These are phyloP conservation scores for Amorphotheca resinae DNA, from an alignment of 495 filamentous ascomycete species.

Conservation along the genomic window DNA sequence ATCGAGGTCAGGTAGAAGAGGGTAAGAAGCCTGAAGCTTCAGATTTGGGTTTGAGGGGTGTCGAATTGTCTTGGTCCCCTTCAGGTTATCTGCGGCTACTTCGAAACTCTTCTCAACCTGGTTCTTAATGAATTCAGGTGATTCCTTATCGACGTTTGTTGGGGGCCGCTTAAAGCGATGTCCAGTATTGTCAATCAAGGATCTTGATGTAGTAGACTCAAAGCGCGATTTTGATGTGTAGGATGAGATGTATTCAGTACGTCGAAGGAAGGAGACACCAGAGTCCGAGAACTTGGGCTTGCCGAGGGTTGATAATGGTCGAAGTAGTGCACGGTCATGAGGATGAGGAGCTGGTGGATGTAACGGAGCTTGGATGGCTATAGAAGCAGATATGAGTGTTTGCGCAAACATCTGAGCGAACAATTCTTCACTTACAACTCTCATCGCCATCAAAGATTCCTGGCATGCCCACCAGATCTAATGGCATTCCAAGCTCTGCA, in stretches of 20 bases:
- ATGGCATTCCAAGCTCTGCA: conserved; percentile 93
- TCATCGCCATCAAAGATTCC: conserved; percentile 92
- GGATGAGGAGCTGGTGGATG: conserved; percentile 61
- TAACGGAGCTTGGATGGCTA: conserved; percentile 71
- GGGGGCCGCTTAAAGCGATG: conserved; percentile 1
- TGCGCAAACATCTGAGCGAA: background rate
- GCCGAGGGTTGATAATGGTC: conserved; percentile 65
- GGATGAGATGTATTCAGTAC: conserved; percentile 85
- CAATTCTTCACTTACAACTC: conserved; percentile 54
- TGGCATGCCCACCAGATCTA: conserved; percentile 89
- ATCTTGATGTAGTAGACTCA: conserved; percentile 18
- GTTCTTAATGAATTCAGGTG: conserved; percentile 66
- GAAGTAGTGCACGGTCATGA: conserved; percentile 66
- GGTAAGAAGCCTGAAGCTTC: conserved; percentile 65
- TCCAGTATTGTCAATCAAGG: conserved; percentile 15
- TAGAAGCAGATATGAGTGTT: conserved; percentile 15
- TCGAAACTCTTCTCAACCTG: conserved; percentile 80
- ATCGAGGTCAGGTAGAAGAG: conserved; percentile 77
- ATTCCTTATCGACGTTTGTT: conserved; percentile 43
- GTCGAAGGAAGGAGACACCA: conserved; percentile 81
- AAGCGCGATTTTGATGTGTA: conserved; percentile 19
- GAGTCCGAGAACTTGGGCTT: conserved; percentile 56
- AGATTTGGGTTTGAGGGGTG: conserved; percentile 76
- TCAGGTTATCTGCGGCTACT: conserved; percentile 49
- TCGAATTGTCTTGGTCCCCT: conserved; percentile 61